Evolutionary conservation across 208 protist genomes (phyloP).

Genomic region (Phytomonas serpens): DNA sequence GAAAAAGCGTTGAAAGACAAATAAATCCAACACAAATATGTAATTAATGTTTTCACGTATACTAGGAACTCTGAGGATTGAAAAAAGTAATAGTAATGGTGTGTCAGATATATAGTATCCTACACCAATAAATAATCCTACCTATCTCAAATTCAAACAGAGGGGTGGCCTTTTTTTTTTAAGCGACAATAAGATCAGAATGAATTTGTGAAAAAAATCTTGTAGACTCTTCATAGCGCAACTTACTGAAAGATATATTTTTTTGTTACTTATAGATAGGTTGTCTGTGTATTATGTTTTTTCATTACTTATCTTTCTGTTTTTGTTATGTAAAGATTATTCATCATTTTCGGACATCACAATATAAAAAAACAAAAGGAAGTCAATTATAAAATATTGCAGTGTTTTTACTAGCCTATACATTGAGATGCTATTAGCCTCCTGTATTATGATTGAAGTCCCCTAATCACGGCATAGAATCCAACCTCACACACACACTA

Average conservation of each 20-base stretch:
- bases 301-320: constrained; percentile 3
- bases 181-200: constrained; percentile 8
- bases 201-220: constrained; percentile 7
- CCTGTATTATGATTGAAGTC: neutral
- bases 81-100: constrained; percentile 11
- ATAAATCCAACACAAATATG: neutral
- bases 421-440: neutral
- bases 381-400: neutral
- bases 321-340: constrained; percentile 8
- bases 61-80: neutral
- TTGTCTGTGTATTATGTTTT: neutral
- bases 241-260: neutral
- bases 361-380: neutral
- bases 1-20: neutral
- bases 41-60: constrained; percentile 2
- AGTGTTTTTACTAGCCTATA: neutral
- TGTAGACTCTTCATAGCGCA: neutral
- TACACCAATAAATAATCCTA: neutral
- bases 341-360: neutral
- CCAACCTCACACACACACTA: neutral
- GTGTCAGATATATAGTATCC: constrained; percentile 5
- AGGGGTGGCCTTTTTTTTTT: neutral
- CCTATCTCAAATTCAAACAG: neutral
- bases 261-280: neutral
- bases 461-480: neutral